These are phyloP conservation scores for Mucor irregularis DNA, from an alignment of 371 early-diverging fungal genomes.

Conservation along the genomic window DNA sequence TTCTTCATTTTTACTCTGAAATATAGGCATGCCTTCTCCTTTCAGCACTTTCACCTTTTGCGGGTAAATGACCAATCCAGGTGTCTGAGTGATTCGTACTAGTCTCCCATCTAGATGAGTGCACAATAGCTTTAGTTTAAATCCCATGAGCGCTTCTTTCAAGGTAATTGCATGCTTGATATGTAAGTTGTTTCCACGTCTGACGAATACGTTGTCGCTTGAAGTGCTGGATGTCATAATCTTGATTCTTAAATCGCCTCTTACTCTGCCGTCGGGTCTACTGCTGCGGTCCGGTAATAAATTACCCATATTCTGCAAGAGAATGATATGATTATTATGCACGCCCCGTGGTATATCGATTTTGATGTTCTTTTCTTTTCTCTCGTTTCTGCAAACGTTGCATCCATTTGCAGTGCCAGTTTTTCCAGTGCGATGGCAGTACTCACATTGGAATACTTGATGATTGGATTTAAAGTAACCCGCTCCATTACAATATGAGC, in stretches of 20 bases:
- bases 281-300: not conserved
- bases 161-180: slow-evolving; percentile 65
- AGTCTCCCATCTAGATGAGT: slow-evolving; percentile 70
- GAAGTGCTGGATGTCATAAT: slow-evolving; percentile 15
- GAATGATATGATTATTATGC: not conserved
- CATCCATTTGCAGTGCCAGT: not conserved
- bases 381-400: not conserved
- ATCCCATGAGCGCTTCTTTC: slow-evolving; percentile 82
- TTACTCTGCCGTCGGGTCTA: not conserved
- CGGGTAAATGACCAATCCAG: not conserved
- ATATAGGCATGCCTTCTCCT: slow-evolving; percentile 16
- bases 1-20: not conserved
- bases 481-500: no score
- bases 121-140: slow-evolving; percentile 42
- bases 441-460: not conserved
- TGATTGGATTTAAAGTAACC: no score
- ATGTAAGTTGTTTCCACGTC: slow-evolving; percentile 85
- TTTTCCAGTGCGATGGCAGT: not conserved
- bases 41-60: not conserved
- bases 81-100: not conserved
- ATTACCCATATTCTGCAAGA: not conserved
- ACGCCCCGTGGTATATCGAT: not conserved
- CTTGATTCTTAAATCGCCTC: not conserved
- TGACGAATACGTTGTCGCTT: slow-evolving; percentile 73
- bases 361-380: not conserved